Base-by-base conservation (phyloP, 257 asterid genomes). In the Echites panduratus region DNA sequence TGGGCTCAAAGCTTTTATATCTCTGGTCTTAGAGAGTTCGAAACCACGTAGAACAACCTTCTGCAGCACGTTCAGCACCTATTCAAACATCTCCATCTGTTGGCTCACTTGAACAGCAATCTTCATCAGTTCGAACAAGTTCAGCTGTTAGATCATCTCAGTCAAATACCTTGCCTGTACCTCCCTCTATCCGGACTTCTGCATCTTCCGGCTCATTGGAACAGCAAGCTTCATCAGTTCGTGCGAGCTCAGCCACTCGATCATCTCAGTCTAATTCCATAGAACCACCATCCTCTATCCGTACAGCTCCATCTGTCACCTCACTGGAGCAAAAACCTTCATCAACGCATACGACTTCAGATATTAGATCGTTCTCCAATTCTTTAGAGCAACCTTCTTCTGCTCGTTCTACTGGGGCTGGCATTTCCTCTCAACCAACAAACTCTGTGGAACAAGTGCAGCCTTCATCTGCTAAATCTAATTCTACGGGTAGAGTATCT, bases 11-110 rank as follows among this genome's bases (percentile, higher is more conserved):
- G 73, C 56, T 49, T 78, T 57, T 78, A 20, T 75, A 48, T 77
- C 57, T 67, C 69, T 64, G 69, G 69, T 77, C 84, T 82, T 83
- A 93, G 98, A 68, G 96, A 82, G 89, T 82, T 79, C 89, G 96
- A 77, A 79, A 71, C 76, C 71, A 89, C 62, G 81, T 69, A 65
- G 93, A 79, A 43, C 78, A 69, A 77, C 75, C 78, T 75, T 56
- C 69, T 16, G 41, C 77, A 67, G 58, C 68, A 50, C 91, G 87
- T 17, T 72, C 87, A 58, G 52, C 82, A 44, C 71, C 82, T 65
- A 45, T 74, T 7, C 80, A 88, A 75, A 26, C 86, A 77, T 74
- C 86, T 72, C 73, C 80, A 26, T 38, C 83, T 29, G 72, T 71
- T 19, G 73, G 68, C 79, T 75, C 87, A 38, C 70, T 70, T 29